Evolutionary conservation across 306 rosid species (phyloP).

Genomic region (Cicer pinnatifidum): DNA sequence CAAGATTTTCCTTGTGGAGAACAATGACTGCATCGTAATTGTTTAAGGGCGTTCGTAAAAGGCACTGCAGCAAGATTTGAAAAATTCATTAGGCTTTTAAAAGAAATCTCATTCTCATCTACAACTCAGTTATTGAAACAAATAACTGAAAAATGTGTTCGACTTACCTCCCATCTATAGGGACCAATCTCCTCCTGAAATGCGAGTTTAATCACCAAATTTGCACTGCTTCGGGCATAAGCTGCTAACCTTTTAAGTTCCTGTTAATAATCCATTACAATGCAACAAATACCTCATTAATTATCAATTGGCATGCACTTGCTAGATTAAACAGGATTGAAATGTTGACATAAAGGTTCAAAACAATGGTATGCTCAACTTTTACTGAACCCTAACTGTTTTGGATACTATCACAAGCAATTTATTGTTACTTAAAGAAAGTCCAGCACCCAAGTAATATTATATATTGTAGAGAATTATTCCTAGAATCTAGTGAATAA

Average conservation of each 20-base stretch:
- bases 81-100: constrained; percentile 9
- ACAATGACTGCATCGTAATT: constrained; percentile 85
- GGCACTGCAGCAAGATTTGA: constrained; percentile 70
- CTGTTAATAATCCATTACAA: constrained; percentile 49
- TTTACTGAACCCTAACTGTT: neutral
- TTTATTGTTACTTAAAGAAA: constrained; percentile 10
- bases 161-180: constrained; percentile 80
- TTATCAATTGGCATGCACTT: constrained; percentile 7
- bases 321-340: constrained; percentile 17
- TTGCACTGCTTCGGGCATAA: constrained; percentile 91
- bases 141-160: constrained; percentile 12
- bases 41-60: constrained; percentile 87
- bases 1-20: constrained; percentile 82
- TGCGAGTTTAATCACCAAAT: constrained; percentile 66
- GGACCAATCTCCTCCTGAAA: constrained; percentile 64
- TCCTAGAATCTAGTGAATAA: constrained; percentile 14
- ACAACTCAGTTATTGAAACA: neutral
- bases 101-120: constrained; percentile 34
- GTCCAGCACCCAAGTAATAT: constrained; percentile 18
- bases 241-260: constrained; percentile 85
- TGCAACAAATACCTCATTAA: constrained; percentile 12
- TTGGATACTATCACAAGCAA: constrained; percentile 2
- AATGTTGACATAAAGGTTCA: constrained; percentile 13
- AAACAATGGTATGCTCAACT: constrained; percentile 3
- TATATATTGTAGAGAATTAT: constrained; percentile 29